A percentile compares a stretch with the other conserved stretches of the same genome.
These are phyloP conservation scores for Verticillium longisporum DNA, from an alignment of 2,329 filamentous ascomycete species.

Conservation along the genomic window DNA sequence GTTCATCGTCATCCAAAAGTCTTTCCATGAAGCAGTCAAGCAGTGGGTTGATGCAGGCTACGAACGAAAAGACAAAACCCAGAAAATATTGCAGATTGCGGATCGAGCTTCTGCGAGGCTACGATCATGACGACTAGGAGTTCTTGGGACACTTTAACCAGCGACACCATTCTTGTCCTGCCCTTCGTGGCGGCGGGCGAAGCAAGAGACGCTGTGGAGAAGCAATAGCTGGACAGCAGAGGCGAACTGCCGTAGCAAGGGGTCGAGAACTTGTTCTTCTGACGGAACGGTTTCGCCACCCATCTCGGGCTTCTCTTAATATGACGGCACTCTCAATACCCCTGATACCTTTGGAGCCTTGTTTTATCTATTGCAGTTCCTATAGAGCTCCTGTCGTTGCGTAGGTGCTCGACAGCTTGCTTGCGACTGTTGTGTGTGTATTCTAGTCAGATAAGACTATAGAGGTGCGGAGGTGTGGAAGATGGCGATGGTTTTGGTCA, in stretches of 20 bases:
- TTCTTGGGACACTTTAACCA: slow-evolving; percentile 10
- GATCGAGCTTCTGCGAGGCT: slow-evolving; percentile 10
- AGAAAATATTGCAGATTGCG: slow-evolving; percentile 6
- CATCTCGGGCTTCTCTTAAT: neutral
- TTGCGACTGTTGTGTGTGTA: neutral
- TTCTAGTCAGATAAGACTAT: neutral
- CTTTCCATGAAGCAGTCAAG: slow-evolving; percentile 28
- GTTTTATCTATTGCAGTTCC: neutral
- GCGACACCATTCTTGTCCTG: neutral
- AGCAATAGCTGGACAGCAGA: slow-evolving; percentile 6
- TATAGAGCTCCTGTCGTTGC: neutral
- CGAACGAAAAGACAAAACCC: slow-evolving; percentile 12
- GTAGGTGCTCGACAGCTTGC: neutral
- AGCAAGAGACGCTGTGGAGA: slow-evolving; percentile 13
- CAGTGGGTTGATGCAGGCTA: slow-evolving; percentile 24
- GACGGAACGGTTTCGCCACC: neutral
- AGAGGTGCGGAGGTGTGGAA: neutral
- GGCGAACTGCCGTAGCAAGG: neutral
- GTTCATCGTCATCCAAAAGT: slow-evolving; percentile 18
- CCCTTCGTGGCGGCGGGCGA: slow-evolving; percentile 1
- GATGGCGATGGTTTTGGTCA: neutral
- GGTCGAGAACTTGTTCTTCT: neutral
- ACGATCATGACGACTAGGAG: slow-evolving; percentile 11
- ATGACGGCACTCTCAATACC: neutral
- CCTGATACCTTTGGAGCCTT: neutral